phyloP scores from a whole-genome alignment of 495 filamentous ascomycete species.

The Beverwykella pulmonaria region DNA sequence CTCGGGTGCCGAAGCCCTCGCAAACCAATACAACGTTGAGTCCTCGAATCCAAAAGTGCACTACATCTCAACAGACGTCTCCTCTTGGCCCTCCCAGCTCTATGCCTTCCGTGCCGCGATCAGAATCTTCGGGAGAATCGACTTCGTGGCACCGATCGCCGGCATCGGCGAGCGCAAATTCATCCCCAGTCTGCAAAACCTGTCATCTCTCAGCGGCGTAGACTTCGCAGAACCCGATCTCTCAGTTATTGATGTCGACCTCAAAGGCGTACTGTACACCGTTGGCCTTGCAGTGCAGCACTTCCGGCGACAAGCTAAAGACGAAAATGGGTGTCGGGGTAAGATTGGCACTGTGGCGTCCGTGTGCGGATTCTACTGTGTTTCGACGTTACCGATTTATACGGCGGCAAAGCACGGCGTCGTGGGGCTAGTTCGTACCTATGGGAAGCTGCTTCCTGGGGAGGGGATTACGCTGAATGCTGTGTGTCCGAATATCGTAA shows the following conservation, averaged over 20 bases:
- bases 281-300: constrained; percentile 11
- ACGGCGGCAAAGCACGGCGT: constrained; percentile 9
- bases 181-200: background rate
- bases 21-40: background rate
- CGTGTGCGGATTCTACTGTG: constrained; percentile 1
- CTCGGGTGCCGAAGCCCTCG: background rate
- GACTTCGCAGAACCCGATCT: constrained; percentile 1
- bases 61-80: background rate
- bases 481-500: constrained; percentile 7
- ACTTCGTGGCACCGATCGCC: background rate
- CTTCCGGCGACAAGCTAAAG: constrained; percentile 1
- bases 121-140: background rate
- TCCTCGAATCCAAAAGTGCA: background rate
- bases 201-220: background rate
- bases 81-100: background rate
- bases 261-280: constrained; percentile 11
- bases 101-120: background rate
- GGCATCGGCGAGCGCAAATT: background rate
- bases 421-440: background rate
- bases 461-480: background rate
- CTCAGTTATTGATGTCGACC: constrained; percentile 1
- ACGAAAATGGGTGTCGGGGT: background rate
- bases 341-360: background rate
- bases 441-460: background rate
- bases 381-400: constrained; percentile 3